Base-by-base conservation (phyloP, 2,329 filamentous ascomycete genomes). In the Arthrobotrys sinensis region DNA sequence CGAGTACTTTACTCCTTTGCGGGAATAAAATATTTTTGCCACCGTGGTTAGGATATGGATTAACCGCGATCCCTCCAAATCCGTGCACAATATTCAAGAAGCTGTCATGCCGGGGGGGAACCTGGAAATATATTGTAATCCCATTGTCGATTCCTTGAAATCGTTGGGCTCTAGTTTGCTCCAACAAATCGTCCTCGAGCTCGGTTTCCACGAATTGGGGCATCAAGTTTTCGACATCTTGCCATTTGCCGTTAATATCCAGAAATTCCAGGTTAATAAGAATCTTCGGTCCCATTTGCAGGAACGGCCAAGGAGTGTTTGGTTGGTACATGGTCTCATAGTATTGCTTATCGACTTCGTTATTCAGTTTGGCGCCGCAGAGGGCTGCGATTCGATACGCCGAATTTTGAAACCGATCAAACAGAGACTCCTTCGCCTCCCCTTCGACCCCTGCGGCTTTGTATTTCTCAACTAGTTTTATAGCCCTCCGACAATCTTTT, bases 401-500 rank as follows among this genome's bases (percentile, higher is more conserved):
- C 40, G 40, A 45, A 6, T 45, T 45, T 45, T 6, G 11, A 6
- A 45, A 45, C 11, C 14, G n/a, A 12, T 45, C 40, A 6, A 45
- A 16, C 4, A 16, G 5, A 6, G 40, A 5, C 40, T 45, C 40
- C 3, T 45, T 14, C 2, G 40, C 11, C 5, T 14, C 11, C 14
- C n/a, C n/a, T 3, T 12, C 40, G 2, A 16, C 14, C 3, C 40
- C 40, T 16, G 40, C 40, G 48, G 36, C 14, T 6, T 46, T 48
- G n/a, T 60, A 69, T n/a, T 60, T 57, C 16, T 69, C 65, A 38
- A 48, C 55, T 36, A 69, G 24, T 24, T 69, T 69, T 3, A 69
- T 69, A 12, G n/a, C 38, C 12, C 65, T 48, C 32, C 52, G 50
- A 32, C 65, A 69, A 36, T 48, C 52, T 12, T 48, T 43, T 12